Evolutionary conservation across 2,329 filamentous ascomycete genomes (phyloP).

Genomic region (Botryosphaeria dothidea): DNA sequence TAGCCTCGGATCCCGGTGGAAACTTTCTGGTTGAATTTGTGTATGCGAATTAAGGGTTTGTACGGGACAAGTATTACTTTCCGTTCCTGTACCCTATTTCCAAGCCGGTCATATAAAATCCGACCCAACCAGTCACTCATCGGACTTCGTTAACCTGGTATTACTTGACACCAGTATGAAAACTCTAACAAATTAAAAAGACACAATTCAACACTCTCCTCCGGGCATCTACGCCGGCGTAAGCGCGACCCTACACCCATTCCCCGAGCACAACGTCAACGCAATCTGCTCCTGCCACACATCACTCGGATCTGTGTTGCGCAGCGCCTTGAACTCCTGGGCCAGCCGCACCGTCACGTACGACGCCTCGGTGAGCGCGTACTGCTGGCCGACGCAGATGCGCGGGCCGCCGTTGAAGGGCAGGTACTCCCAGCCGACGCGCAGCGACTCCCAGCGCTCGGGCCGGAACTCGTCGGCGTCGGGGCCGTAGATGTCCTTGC

Average conservation of each 20-base stretch:
- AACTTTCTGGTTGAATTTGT: no score
- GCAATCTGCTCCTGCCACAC: slow-evolving; percentile 13
- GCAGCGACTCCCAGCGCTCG: slow-evolving; percentile 47
- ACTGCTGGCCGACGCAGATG: slow-evolving; percentile 33
- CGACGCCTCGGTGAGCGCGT: slow-evolving; percentile 16
- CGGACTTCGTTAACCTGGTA: no score
- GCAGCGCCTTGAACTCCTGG: not conserved
- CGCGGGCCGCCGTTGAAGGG: slow-evolving; percentile 42
- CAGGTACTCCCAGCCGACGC: slow-evolving; percentile 40
- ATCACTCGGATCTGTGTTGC: not conserved
- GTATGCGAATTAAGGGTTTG: no score
- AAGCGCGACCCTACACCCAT: not conserved
- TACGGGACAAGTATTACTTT: no score
- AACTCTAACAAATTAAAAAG: no score
- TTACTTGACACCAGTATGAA: no score
- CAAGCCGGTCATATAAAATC: no score
- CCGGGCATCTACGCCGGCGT: not conserved
- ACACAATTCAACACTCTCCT: not conserved
- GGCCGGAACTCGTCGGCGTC: slow-evolving; percentile 53
- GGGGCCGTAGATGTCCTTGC: slow-evolving; percentile 50
- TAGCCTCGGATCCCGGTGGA: no score
- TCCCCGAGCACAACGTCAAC: slow-evolving; percentile 2
- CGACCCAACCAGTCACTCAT: no score
- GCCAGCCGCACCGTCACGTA: slow-evolving; percentile 6
- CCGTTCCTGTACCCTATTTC: no score